Evolutionary conservation across 192 early-diverging fungal genomes (phyloP), one percentile per base, ranked within the genome.

Genomic region (Coemansia sp.): DNA sequence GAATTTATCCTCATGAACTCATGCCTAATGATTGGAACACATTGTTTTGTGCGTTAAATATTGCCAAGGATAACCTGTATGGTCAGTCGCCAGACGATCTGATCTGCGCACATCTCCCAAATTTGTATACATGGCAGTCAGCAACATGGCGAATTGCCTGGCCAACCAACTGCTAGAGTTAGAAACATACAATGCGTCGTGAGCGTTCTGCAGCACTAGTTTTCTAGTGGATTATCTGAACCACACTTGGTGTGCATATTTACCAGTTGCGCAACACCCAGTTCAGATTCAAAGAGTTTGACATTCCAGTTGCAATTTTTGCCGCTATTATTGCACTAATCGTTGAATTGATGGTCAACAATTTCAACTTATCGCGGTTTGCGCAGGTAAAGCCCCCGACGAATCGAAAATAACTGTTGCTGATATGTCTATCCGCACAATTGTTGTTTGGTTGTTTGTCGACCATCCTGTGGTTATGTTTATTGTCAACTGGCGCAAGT

Each of bases 261-360:
- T 78, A 1, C 63, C 61, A 70, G 13, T 54, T 78, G 59, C 75
- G 75, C 39, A 78, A 78, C 50, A 78, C 72, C 18, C 75, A 69
- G 56, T 78, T 70, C 13, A 78, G 69, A 29, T 78, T 78, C 54
- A 78, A 78, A 54, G 69, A 78, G 62, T 78, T 72, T 56, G 55
- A 39, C 69, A 69, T 69, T 39, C 72, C 70, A 9, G 43, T 73
- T 18, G 66, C 66, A 1, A 56, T 69, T 11, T 78, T 78, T 49
- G 24, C 57, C 37, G 38, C 72, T 24, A 66, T 62, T 18, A 73
- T 78, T 1, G 27, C 54, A 11, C 52, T 64, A 1, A 57, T 78
- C 14, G 59, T 63, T 2, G 75, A 78, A 37, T 58, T 70, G 0
- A 67, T 63, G 1, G 64, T 78, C 11, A 69, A 41, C 27, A 58